phyloP scores from a whole-genome alignment of 305 asterid species.

The Stenogyne calaminthoides region DNA sequence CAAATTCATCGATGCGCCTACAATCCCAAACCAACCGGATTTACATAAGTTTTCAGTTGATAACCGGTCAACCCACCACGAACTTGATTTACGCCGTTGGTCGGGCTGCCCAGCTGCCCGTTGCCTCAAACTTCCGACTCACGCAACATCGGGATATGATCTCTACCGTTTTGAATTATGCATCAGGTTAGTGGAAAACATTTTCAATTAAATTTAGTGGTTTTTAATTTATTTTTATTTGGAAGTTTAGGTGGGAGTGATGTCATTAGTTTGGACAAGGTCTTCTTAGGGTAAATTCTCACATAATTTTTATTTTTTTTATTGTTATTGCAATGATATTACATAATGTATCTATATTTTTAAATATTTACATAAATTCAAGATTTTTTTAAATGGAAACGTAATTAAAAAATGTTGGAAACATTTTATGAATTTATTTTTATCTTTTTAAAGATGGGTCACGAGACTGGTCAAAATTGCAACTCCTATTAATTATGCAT shows the following conservation, averaged over 20 bases:
- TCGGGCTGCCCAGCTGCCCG: conserved; percentile 47
- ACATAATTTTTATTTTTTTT: no score
- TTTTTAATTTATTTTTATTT: no score
- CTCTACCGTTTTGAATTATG: conserved; percentile 54
- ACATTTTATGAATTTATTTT: no score
- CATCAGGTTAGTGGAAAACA: conserved; percentile 56
- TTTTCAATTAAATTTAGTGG: neutral
- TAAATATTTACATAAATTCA: no score
- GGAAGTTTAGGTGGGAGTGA: neutral
- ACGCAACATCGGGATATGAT: conserved; percentile 46
- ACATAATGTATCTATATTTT: no score
- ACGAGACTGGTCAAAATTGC: no score
- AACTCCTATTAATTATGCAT: neutral
- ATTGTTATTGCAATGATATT: no score
- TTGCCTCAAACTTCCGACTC: conserved; percentile 33
- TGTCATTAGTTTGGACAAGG: no score
- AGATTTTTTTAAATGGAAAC: no score
- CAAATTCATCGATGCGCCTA: conserved; percentile 38
- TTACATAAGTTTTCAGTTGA: conserved; percentile 63
- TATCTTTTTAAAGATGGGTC: no score
- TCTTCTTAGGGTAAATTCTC: no score
- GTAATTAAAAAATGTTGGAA: no score
- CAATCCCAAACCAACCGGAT: conserved; percentile 39
- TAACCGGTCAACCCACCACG: conserved; percentile 40
- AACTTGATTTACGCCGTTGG: conserved; percentile 70